A percentile compares a stretch with the other conserved stretches of the same genome.
Conservation (phyloP, 2,329 filamentous ascomycete genomes). For the Microcyclosporella mali region DNA sequence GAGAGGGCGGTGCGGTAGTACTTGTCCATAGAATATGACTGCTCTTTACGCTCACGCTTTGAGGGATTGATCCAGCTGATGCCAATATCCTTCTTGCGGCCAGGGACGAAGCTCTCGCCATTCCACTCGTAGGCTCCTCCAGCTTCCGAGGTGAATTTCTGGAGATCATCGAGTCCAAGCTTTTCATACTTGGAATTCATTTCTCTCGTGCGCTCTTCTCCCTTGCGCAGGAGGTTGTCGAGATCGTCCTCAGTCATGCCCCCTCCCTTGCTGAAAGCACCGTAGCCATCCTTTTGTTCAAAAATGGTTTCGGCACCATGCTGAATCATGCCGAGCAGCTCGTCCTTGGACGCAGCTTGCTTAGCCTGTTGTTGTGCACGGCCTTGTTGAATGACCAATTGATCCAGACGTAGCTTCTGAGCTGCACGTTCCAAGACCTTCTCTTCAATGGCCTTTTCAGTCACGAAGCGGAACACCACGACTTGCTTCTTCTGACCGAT, state of each 20-base stretch:
- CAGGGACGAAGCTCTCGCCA: constrained; percentile 85
- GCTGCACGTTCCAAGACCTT: constrained; percentile 95
- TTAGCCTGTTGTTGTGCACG: constrained; percentile 86
- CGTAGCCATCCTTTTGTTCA: constrained; percentile 61
- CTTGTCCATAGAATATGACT: constrained; percentile 97
- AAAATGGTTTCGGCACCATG: constrained; percentile 97
- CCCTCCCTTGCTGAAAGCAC: constrained; percentile 48
- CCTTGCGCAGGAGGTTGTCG: constrained; percentile 76
- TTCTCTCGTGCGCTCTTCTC: constrained; percentile 81
- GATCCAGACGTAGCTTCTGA: constrained; percentile 91
- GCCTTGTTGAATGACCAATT: constrained; percentile 96
- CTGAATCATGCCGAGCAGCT: constrained; percentile 95
- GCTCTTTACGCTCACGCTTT: constrained; percentile 96
- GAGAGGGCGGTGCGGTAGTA: constrained; percentile 92
- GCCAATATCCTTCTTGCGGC: constrained; percentile 70
- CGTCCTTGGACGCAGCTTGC: constrained; percentile 89
- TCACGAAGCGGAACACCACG: constrained; percentile 91
- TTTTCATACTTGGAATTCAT: constrained; percentile 94
- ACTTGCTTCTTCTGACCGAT: constrained; percentile 99
- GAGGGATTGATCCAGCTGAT: constrained; percentile 96
- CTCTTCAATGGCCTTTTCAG: constrained; percentile 96
- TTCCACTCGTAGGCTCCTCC: constrained; percentile 88
- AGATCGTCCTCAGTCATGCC: constrained; percentile 83
- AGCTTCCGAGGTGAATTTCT: constrained; percentile 95
- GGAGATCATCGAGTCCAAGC: constrained; percentile 89